phyloP scores from a whole-genome alignment of 495 filamentous ascomycete genomes.

The Penicillium taxi region DNA sequence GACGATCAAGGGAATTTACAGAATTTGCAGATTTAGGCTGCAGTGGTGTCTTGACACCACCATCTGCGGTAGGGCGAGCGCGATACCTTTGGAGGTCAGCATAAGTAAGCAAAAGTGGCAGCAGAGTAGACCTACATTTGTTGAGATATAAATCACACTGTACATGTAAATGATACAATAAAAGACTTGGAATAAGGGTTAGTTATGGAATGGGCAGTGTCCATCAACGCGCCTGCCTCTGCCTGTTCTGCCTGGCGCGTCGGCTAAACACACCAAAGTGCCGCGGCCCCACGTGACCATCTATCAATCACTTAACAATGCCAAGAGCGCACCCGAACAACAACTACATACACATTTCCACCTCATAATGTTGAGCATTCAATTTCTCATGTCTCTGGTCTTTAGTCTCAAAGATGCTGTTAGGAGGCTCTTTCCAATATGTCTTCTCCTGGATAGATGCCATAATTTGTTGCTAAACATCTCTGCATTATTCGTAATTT shows the following conservation, averaged over 20 bases:
- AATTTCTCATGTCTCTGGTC: too few relatives aligned
- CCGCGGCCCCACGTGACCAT: slow-evolving; percentile 31
- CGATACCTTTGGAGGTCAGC: slow-evolving; percentile 36
- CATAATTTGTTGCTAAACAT: too few relatives aligned
- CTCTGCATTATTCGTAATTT: too few relatives aligned
- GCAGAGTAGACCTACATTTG: slow-evolving; percentile 7
- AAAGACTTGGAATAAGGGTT: background rate
- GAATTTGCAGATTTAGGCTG: slow-evolving; percentile 35
- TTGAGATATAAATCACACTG: too few relatives aligned
- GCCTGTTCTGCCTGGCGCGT: slow-evolving; percentile 16
- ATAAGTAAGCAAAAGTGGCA: background rate
- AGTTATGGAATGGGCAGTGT: slow-evolving; percentile 3
- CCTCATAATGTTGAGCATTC: too few relatives aligned
- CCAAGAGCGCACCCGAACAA: background rate
- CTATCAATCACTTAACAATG: slow-evolving; percentile 4
- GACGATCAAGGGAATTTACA: slow-evolving; percentile 55
- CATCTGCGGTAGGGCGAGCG: slow-evolving; percentile 23
- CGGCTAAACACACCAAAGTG: slow-evolving; percentile 32
- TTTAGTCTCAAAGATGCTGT: too few relatives aligned
- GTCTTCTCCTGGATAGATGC: too few relatives aligned
- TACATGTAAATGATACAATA: slow-evolving; percentile 6
- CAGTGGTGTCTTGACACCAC: slow-evolving; percentile 32
- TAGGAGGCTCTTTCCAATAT: too few relatives aligned
- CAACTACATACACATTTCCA: background rate
- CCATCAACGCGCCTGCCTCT: slow-evolving; percentile 18